These are phyloP conservation scores for Starmerella floricola DNA, from an alignment of 805 yeast species.

Conservation along the genomic window DNA sequence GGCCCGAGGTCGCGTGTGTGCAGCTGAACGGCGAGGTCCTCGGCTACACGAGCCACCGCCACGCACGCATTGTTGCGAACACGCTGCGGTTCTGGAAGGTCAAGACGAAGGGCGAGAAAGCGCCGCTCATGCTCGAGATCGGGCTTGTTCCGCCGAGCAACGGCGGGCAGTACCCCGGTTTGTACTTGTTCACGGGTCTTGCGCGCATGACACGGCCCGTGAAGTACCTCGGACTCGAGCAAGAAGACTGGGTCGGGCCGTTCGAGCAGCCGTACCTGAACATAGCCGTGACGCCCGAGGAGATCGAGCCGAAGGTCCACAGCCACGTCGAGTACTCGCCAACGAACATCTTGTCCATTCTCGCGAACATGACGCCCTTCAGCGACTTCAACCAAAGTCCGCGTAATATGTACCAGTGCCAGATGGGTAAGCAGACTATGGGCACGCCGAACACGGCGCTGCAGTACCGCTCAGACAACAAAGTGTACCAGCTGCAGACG, in stretches of 20 bases:
- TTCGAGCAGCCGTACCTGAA: conserved; percentile 97
- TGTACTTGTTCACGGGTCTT: conserved; percentile 79
- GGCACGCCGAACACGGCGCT: conserved; percentile 98
- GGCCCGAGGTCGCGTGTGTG: conserved; percentile 77
- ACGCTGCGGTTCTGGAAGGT: conserved; percentile 89
- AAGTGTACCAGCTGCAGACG: conserved; percentile 78
- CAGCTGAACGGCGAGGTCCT: conserved; percentile 85
- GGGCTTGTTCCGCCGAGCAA: conserved; percentile 95
- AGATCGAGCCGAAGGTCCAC: conserved; percentile 69
- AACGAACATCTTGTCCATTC: conserved; percentile 82
- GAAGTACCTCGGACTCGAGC: conserved; percentile 72
- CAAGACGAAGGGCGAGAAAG: conserved; percentile 35
- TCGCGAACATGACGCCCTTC: conserved; percentile 95
- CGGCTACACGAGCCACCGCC: conserved; percentile 89
- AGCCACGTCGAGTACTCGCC: conserved; percentile 92
- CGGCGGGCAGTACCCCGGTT: conserved; percentile 95
- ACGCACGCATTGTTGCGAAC: conserved; percentile 76
- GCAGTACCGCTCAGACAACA: conserved; percentile 85
- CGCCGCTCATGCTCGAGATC: conserved; percentile 79
- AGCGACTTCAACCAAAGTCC: conserved; percentile 98
- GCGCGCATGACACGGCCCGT: conserved; percentile 96
- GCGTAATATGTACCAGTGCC: conserved; percentile 99
- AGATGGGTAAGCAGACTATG: conserved; percentile 99
- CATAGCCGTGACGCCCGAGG: conserved; percentile 87
- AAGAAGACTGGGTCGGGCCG: conserved; percentile 84